Conservation (phyloP, 345 rosid species). For the Acer yangbiense region DNA sequence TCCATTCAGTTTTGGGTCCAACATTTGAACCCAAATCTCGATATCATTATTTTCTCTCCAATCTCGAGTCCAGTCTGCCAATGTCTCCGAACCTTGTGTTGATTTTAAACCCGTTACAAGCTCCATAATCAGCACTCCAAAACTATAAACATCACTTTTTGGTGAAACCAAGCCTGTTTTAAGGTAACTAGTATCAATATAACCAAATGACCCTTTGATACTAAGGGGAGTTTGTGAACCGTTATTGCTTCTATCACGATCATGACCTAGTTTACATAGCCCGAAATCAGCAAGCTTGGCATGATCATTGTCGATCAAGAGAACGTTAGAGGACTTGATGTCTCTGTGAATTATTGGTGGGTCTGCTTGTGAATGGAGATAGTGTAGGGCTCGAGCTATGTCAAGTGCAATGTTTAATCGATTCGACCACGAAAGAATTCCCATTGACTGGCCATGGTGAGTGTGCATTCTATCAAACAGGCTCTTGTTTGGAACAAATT, state of each 20-base stretch:
- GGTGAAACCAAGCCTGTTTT: constrained; percentile 38
- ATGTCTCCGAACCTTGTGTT: constrained; percentile 34
- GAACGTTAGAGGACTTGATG: constrained; percentile 58
- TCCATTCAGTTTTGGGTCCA: constrained; percentile 47
- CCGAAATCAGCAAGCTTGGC: constrained; percentile 56
- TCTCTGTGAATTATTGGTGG: constrained; percentile 60
- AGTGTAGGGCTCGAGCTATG: constrained; percentile 45
- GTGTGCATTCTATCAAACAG: constrained; percentile 50
- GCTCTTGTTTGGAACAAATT: constrained; percentile 45
- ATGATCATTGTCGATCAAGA: constrained; percentile 31
- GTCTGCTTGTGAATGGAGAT: constrained; percentile 45
- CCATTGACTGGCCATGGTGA: constrained; percentile 29
- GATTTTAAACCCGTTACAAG: constrained; percentile 42
- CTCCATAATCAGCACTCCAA: constrained; percentile 41
- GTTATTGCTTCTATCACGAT: not conserved
- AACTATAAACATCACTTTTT: constrained; percentile 47
- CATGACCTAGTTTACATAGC: constrained; percentile 43
- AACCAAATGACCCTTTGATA: constrained; percentile 45
- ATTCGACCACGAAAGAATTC: constrained; percentile 40
- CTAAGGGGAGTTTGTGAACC: constrained; percentile 20
- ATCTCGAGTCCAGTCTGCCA: constrained; percentile 45
- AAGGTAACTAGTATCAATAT: constrained; percentile 37
- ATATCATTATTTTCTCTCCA: constrained; percentile 26
- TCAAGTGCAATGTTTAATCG: constrained; percentile 48
- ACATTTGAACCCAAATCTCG: constrained; percentile 20